Evolutionary conservation across 768 basidiomycete species (phyloP).

Genomic region (Lyophyllum shimeji): DNA sequence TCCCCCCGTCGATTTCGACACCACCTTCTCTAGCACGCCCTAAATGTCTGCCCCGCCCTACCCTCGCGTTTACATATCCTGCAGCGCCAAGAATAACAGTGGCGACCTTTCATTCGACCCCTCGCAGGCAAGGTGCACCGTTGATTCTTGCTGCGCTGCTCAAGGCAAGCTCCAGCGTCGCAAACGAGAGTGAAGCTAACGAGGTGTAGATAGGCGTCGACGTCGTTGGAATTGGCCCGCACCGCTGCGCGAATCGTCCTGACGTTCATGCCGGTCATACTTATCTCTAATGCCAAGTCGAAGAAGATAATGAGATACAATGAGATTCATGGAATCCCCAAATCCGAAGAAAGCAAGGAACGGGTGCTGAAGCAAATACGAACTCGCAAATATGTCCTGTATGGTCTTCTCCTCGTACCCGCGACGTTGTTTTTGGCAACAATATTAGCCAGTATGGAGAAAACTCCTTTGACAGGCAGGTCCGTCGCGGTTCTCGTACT

Average conservation of each 20-base stretch:
- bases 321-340: conserved; percentile 48
- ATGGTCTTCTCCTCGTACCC: conserved; percentile 61
- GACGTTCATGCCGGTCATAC: conserved; percentile 70
- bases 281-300: conserved; percentile 57
- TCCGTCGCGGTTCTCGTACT: conserved; percentile 30
- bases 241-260: conserved; percentile 71
- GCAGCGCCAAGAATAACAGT: conserved; percentile 2
- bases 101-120: conserved; percentile 38
- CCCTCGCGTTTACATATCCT: neutral
- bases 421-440: conserved; percentile 63
- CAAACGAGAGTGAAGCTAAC: neutral
- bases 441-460: conserved; percentile 70
- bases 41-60: neutral
- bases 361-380: conserved; percentile 48
- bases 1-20: conserved; percentile 15
- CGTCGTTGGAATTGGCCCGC: conserved; percentile 68
- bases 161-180: conserved; percentile 47
- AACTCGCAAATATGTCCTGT: conserved; percentile 47
- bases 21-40: conserved; percentile 1
- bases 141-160: conserved; percentile 55
- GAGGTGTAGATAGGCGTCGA: conserved; percentile 56
- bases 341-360: conserved; percentile 53
- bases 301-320: conserved; percentile 50
- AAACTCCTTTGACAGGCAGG: conserved; percentile 86
- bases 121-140: conserved; percentile 32